Percentiles rank a stretch among this genome's conserved stretches.
phyloP scores from a whole-genome alignment of 2,329 filamentous ascomycete species.

The Rasamsonia emersonii region DNA sequence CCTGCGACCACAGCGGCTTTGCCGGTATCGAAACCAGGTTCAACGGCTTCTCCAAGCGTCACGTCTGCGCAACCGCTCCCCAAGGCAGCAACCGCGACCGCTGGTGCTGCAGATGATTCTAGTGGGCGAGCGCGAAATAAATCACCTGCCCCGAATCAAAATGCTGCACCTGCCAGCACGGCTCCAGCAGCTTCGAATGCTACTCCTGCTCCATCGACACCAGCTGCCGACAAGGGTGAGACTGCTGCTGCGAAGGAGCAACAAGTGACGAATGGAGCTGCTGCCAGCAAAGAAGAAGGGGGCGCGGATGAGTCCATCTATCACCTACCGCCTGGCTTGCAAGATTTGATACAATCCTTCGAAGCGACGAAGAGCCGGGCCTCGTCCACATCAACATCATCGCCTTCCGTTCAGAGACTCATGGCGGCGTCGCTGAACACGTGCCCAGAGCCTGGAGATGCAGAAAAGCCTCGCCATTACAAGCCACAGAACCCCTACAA shows the following conservation, averaged over 20 bases:
- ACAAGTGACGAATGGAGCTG: constrained; percentile 43
- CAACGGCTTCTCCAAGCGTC: constrained; percentile 50
- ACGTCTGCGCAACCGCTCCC: constrained; percentile 41
- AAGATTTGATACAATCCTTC: constrained; percentile 85
- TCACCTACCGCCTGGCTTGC: constrained; percentile 78
- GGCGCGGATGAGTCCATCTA: constrained; percentile 74
- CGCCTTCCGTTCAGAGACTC: constrained; percentile 62
- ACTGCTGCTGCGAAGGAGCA: constrained; percentile 30
- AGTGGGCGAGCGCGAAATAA: constrained; percentile 38
- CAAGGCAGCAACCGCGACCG: constrained; percentile 29
- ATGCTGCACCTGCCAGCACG: constrained; percentile 29
- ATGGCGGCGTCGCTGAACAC: constrained; percentile 65
- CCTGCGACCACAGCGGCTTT: constrained; percentile 42
- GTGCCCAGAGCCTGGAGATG: constrained; percentile 67
- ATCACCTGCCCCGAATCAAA: constrained; percentile 40
- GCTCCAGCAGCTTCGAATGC: constrained; percentile 31
- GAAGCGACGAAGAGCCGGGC: constrained; percentile 70
- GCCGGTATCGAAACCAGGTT: constrained; percentile 46
- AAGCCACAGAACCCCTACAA: constrained; percentile 73
- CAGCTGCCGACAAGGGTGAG: constrained; percentile 40
- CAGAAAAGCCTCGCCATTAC: constrained; percentile 75
- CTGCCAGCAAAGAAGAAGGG: constrained; percentile 35
- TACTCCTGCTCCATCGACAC: constrained; percentile 40
- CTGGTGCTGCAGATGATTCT: constrained; percentile 38
- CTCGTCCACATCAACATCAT: constrained; percentile 41